These are phyloP conservation scores for Selaginella tamariscina DNA, from an alignment of 75 land plant genomes.

Conservation along the genomic window DNA sequence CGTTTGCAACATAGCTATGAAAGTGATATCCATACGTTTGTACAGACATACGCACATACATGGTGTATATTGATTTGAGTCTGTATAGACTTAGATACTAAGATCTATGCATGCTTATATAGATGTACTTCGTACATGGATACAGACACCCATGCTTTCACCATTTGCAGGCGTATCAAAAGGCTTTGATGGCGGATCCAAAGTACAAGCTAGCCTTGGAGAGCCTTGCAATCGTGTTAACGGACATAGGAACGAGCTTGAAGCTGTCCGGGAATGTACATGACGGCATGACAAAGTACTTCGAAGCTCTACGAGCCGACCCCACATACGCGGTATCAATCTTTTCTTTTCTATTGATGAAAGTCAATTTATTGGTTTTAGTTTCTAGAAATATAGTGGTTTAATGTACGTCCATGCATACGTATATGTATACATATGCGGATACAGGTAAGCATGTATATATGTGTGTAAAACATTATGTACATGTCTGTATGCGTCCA, in stretches of 20 bases:
- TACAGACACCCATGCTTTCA: background rate
- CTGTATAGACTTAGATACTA: too few relatives aligned
- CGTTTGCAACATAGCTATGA: too few relatives aligned
- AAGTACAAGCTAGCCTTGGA: constrained; percentile 83
- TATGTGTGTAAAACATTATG: too few relatives aligned
- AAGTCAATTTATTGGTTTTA: background rate
- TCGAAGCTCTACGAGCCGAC: constrained; percentile 82
- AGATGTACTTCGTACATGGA: too few relatives aligned
- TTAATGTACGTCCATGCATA: background rate
- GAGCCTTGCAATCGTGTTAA: constrained; percentile 82
- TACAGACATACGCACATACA: too few relatives aligned
- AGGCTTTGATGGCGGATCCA: constrained; percentile 71
- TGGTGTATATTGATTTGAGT: too few relatives aligned
- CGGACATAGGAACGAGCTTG: constrained; percentile 92
- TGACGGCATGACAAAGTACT: constrained; percentile 89
- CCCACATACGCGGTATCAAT: constrained; percentile 67
- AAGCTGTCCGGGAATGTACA: constrained; percentile 94
- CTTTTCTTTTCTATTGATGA: background rate
- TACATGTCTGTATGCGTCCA: too few relatives aligned
- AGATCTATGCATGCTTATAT: too few relatives aligned
- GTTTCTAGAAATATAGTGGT: background rate
- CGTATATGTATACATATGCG: too few relatives aligned
- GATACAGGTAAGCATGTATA: too few relatives aligned
- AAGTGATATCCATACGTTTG: too few relatives aligned
- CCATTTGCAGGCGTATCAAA: constrained; percentile 63